Evolutionary conservation across 2,329 filamentous ascomycete species (phyloP), one percentile per base, ranked within the genome.

Genomic region (Fusarium protoensiforme): DNA sequence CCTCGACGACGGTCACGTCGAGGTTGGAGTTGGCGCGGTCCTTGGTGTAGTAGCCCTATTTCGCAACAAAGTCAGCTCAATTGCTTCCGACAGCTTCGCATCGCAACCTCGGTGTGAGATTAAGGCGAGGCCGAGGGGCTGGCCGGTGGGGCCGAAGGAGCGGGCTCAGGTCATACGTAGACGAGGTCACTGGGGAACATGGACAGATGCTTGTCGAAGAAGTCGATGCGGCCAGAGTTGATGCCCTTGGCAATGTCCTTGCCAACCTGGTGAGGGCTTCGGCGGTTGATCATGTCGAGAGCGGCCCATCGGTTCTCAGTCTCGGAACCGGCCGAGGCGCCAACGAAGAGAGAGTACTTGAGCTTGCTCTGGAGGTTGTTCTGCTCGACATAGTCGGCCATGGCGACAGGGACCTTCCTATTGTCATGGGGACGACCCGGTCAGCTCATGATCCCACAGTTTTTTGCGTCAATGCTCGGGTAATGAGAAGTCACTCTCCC

Each of bases 301-400:
- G 86, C 83, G n/a, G 95, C 94, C 95, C 95, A 97, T 82, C 94
- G 88, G 83, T 96, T 96, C 86, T 97, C 94, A 0, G 94, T 97
- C 85, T 96, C 94, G 20, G 94, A 93, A 39, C 94, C 94, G 18
- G 93, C 95, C 7, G 93, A 96, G n/a, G 94, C 94, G 61, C 94
- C 95, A 11, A 97, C 94, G 76, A 97, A 97, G 20, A 97, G 89
- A 65, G 91, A 92, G 87, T 97, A 97, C 79, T 93, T 93, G 75
- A 97, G 86, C 87, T 97, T 86, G 65, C 94, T 94, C 83, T 97
- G 91, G 18, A 97, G 87, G 71, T 88, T 90, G 83, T 97, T 97
- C 85, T 93, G 90, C 85, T 97, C 94, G 75, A 97, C 94, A 81
- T 97, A 92, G 81, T 97, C 93, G 75, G 94, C 94, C 69, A 98